phyloP scores from a whole-genome alignment of 1,284 basidiomycete genomes.

The Leccinum fallax region DNA sequence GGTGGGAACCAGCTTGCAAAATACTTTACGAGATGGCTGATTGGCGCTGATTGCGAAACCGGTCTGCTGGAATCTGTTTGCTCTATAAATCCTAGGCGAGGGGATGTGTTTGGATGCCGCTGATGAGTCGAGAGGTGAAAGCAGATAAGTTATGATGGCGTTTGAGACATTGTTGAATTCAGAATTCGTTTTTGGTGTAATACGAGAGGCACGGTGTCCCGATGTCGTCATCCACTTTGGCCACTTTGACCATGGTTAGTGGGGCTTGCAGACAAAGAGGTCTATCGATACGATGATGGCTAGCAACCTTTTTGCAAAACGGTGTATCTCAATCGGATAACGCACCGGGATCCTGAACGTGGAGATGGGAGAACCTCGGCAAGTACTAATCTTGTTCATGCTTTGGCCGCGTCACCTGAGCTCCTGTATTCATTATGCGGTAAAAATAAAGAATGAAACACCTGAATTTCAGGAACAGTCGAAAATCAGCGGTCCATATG shows the following conservation, averaged over 20 bases:
- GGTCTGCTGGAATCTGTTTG: background rate
- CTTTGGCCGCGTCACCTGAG: background rate
- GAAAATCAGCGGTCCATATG: background rate
- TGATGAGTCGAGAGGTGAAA: conserved; percentile 1
- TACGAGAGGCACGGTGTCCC: background rate
- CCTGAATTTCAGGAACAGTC: background rate
- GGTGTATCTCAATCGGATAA: background rate
- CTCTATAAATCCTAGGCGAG: background rate
- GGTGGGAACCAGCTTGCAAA: conserved; percentile 24
- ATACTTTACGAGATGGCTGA: conserved; percentile 29
- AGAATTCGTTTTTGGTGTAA: background rate
- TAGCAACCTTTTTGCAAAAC: background rate
- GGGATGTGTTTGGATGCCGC: background rate
- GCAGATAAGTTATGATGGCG: background rate
- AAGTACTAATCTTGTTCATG: background rate
- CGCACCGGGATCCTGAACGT: background rate
- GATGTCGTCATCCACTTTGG: background rate
- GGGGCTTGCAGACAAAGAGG: background rate
- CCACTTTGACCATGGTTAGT: background rate
- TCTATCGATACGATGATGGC: background rate
- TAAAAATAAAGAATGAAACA: background rate
- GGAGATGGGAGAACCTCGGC: background rate
- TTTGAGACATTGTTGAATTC: conserved; percentile 2
- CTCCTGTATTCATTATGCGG: background rate
- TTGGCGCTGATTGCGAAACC: conserved; percentile 9